phyloP scores from a whole-genome alignment of 257 asterid genomes.

The Scutellaria baicalensis region DNA sequence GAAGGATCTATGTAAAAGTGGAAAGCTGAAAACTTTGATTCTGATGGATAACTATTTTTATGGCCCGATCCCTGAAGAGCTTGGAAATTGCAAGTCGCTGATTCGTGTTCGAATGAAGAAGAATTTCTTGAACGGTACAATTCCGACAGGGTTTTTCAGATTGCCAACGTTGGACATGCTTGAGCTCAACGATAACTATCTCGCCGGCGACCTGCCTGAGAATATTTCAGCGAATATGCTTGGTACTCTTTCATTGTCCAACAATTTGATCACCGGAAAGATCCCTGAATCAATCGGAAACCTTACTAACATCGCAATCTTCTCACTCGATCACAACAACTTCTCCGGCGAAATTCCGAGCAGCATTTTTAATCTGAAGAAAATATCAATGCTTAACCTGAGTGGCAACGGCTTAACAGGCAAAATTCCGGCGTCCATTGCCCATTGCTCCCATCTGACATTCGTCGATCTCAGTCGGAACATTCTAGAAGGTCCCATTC shows the following conservation, averaged over 20 bases:
- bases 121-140: constrained; percentile 48
- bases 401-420: constrained; percentile 49
- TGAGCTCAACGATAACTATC: constrained; percentile 41
- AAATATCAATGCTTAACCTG: constrained; percentile 32
- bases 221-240: constrained; percentile 25
- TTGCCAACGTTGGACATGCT: constrained; percentile 48
- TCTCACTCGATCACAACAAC: constrained; percentile 40
- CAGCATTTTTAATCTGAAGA: constrained; percentile 29
- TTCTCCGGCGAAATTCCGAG: constrained; percentile 54
- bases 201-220: constrained; percentile 51
- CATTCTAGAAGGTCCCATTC: constrained; percentile 40
- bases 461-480: constrained; percentile 40
- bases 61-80: constrained; percentile 53
- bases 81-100: constrained; percentile 51
- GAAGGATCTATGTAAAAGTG: constrained; percentile 48
- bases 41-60: constrained; percentile 47
- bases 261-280: constrained; percentile 43
- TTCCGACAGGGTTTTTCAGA: constrained; percentile 50
- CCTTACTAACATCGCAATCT: constrained; percentile 29
- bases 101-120: constrained; percentile 35
- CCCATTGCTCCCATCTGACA: constrained; percentile 23
- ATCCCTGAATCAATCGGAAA: constrained; percentile 45
- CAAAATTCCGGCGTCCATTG: constrained; percentile 31
- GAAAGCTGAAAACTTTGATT: constrained; percentile 31
- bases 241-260: constrained; percentile 38